Base-by-base conservation (phyloP, 2,329 filamentous ascomycete genomes). In the Aureobasidium sp. region DNA sequence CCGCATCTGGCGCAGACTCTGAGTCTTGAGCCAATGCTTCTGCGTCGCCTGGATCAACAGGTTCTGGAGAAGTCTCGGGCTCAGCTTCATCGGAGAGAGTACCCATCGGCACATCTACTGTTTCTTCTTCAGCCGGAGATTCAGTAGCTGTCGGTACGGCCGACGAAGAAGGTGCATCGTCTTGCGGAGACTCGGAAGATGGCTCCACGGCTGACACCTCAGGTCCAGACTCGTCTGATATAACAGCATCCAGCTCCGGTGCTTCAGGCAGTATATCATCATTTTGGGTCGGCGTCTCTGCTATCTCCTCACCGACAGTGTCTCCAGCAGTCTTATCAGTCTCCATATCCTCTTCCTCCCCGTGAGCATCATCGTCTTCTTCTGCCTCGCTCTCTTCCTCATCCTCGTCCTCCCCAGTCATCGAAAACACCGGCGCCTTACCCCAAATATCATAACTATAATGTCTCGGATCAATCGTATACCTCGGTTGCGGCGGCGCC, bases 391-490 rank as follows among this genome's bases (percentile, higher is more conserved):
- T 33, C 15, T 47, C 60, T 53, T 16, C 33, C 45, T 53, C 59
- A 13, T 53, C 59, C 50, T 64, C 60, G 23, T 55, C 60, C 40
- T 64, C 60, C n/a, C 50, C 60, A 33, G 20, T n/a, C 29, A 64
- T 45, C 18, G 38, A 45, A 38, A 47, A 64, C 7, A 64, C 60
- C 48, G 60, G 60, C 40, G 48, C 45, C 40, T 55, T 64, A 1
- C 60, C 60, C 60, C 60, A 64, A 9, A 64, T 47, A 23, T 64
- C 27, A 48, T 54, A 64, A 29, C 60, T 64, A 47, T 45, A 64
- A 47, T 64, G 60, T 4, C 50, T 55, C 4, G 60, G 60, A 47
- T 64, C 60, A 48, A 64, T 55, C 18, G 60, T 55, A 64, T 64
- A 64, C 25, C 20, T 29, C 33, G 38, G 58, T 16, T 61, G 58